Base-by-base conservation (phyloP, 106 monocot species). In the Allium fistulosum region DNA sequence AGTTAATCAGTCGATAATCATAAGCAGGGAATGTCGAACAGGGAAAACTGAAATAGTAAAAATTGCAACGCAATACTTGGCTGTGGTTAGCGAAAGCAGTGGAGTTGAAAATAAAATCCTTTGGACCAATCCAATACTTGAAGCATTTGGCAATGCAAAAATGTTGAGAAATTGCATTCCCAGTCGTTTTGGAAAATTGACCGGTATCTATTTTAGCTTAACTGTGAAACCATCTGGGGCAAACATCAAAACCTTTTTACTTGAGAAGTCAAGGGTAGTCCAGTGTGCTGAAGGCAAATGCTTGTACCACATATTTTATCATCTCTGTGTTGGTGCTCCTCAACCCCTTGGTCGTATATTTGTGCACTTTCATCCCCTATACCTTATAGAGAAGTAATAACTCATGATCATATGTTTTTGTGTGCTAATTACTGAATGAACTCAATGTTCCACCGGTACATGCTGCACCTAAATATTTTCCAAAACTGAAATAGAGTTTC, bases 301-400 rank as follows among this genome's bases (percentile, higher is more conserved):
- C 15, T 92, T 88, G 27, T 96, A 96, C 75, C 96, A 96, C 77
- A 86, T 96, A 61, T 96, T 96, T 88, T 96, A 96, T 79, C 92
- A 96, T 73, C 84, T 96, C 9, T 96, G 96, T 77, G 80, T 81
- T 69, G 96, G 96, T 72, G 96, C 96, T 70, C 78, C 92, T 48
- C 57, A 26, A 27, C 69, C 83, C 69, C 86, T 96, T 17, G 83
- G 78, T 84, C 86, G 96, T 96, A 84, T 37, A 6, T 52, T n/a
- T 17, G 57, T 48, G 48, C 46, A 51, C 8, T 58, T 58, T 65
- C 13, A 5, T 37, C 5, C 37, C 37, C 4, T 37, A 5, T 37
- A 37, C 37, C 37, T 37, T 37, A 37, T 5, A 37, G 37, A 37
- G 37, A 37, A 37, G 37, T 37, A 2, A 37, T 2, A 4, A 4